A percentile compares a stretch with the other conserved stretches of the same genome.
Conservation (phyloP, 1,139 yeast species). For the Blastobotrys aristatus region DNA sequence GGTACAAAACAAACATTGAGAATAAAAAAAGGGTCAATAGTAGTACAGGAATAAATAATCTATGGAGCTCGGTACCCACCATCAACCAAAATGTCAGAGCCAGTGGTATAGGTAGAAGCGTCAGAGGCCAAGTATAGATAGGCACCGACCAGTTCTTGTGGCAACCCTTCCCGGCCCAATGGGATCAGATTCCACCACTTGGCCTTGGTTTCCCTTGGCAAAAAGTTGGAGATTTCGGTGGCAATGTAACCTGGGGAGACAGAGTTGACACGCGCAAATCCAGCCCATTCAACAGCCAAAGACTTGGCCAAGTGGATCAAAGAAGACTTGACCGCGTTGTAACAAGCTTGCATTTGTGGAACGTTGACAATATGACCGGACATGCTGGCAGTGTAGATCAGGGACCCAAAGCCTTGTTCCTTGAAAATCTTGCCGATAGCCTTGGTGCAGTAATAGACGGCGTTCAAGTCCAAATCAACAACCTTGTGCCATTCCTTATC, state of each 20-base stretch:
- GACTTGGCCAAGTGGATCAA: constrained; percentile 73
- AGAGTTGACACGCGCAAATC: constrained; percentile 80
- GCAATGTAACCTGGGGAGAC: constrained; percentile 83
- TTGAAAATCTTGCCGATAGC: constrained; percentile 66
- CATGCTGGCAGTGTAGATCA: constrained; percentile 85
- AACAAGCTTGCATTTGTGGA: constrained; percentile 85
- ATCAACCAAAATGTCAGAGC: constrained; percentile 74
- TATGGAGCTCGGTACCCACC: constrained; percentile 61
- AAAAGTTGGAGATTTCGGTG: constrained; percentile 63
- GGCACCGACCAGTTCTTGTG: constrained; percentile 82
- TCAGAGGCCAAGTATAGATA: constrained; percentile 82
- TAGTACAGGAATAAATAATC: neutral
- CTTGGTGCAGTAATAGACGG: constrained; percentile 73
- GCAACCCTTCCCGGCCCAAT: constrained; percentile 73
- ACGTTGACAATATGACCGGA: constrained; percentile 84
- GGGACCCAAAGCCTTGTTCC: constrained; percentile 65
- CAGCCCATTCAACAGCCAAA: constrained; percentile 86
- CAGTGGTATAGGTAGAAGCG: constrained; percentile 82
- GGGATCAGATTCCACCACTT: constrained; percentile 73
- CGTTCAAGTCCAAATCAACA: constrained; percentile 66
- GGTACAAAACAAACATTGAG: no score
- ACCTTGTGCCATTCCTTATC: constrained; percentile 62
- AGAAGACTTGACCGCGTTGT: constrained; percentile 90
- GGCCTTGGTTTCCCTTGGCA: constrained; percentile 48
- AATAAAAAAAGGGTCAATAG: constrained; percentile 27